Evolutionary conservation across 2,329 filamentous ascomycete species (phyloP), one percentile per base, ranked within the genome.

Genomic region (Aspergillus unguis): DNA sequence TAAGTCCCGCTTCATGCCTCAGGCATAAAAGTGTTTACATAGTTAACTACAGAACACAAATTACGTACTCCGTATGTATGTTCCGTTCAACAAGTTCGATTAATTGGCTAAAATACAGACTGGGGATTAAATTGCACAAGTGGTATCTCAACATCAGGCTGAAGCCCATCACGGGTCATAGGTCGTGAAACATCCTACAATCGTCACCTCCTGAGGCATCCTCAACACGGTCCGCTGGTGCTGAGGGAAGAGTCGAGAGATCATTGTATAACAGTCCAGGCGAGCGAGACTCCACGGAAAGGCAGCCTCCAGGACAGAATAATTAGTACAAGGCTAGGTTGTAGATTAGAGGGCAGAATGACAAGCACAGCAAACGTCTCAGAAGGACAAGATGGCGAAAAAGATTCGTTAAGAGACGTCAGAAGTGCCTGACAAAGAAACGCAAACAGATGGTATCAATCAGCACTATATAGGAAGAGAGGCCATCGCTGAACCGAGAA

Each of bases 361-460:
- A 48, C n/a, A 26, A 38, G n/a, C 36, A 38, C 36, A 23, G 36
- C n/a, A 42, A 27, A 53, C 17, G 17, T 46, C 8, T 29, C 31
- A 37, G 38, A 47, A 52, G 4, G 33, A 36, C 5, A n/a, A 8
- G n/a, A 36, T n/a, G 33, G 7, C 23, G 5, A 27, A 40, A n/a
- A n/a, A 40, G 6, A 27, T 40, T 40, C 37, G 37, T 40, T 8
- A 11, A 17, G 32, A 50, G 50, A 38, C 49, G 46, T 54, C 42
- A 57, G 36, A 40, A 38, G 41, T 40, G 44, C 31, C 50, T 37
- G 45, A 31, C 32, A 46, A 47, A 42, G 54, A 59, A 57, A 58
- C 17, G 17, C 58, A 59, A 62, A 56, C 26, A 63, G 64, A 59
- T 68, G 66, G 67, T 71, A 68, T 71, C 68, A 69, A 64, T 63